phyloP scores from a whole-genome alignment of 208 protist genomes.

The Leptomonas seymouri region DNA sequence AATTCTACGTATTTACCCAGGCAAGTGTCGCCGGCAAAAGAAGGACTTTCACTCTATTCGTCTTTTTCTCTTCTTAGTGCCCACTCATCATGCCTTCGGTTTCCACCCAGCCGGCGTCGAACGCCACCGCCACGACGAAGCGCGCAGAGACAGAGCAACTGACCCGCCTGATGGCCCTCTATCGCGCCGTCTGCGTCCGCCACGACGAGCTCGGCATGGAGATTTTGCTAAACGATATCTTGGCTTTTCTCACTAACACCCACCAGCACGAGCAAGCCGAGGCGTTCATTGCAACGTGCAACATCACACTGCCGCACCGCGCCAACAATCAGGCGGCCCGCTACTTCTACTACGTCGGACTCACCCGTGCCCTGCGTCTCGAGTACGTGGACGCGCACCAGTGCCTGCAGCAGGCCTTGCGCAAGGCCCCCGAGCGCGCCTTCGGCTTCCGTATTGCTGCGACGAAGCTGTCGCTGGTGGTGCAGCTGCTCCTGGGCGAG shows the following conservation, averaged over 20 bases:
- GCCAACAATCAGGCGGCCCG: conserved; percentile 94
- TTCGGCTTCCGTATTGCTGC: conserved; percentile 93
- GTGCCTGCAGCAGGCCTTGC: conserved; percentile 93
- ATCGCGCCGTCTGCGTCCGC: conserved; percentile 81
- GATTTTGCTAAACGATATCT: conserved; percentile 86
- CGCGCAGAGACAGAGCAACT: conserved; percentile 52
- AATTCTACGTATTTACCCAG: too few species aligned
- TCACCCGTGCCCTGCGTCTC: conserved; percentile 96
- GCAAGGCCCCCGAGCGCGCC: conserved; percentile 96
- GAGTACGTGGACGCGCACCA: conserved; percentile 96
- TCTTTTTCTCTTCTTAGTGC: too few species aligned
- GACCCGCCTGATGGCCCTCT: conserved; percentile 76
- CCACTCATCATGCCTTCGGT: conserved; percentile 20
- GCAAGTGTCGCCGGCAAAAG: too few species aligned
- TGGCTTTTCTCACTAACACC: conserved; percentile 71
- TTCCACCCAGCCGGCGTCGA: conserved; percentile 7
- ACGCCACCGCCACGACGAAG: conserved; percentile 22
- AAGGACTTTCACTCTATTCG: too few species aligned
- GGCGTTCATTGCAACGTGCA: conserved; percentile 83
- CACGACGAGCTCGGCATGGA: conserved; percentile 90
- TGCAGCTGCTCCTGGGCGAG: conserved; percentile 97
- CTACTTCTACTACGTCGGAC: conserved; percentile 96
- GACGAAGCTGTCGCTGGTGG: conserved; percentile 96
- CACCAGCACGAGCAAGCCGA: conserved; percentile 87
- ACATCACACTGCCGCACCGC: conserved; percentile 79